phyloP scores from a whole-genome alignment of 1,139 yeast species.

The Saccharomyces pastorianus region DNA sequence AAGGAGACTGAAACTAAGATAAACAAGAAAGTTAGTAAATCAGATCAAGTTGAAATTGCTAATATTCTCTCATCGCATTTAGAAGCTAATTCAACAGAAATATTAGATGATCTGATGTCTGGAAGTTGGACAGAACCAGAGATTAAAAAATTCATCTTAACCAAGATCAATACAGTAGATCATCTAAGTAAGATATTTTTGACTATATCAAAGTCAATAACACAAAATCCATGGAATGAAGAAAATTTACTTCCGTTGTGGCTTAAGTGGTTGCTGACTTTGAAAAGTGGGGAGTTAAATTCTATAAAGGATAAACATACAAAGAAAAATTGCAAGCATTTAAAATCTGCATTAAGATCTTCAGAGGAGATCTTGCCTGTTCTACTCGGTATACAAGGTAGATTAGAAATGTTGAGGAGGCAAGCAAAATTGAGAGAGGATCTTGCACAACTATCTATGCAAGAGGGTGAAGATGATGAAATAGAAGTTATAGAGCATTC shows the following conservation, averaged over 20 bases:
- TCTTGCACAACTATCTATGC: conserved; percentile 27
- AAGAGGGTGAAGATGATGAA: conserved; percentile 11
- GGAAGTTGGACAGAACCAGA: conserved; percentile 23
- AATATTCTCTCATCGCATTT: conserved; percentile 14
- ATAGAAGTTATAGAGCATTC: conserved; percentile 7
- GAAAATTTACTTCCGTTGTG: conserved; percentile 15
- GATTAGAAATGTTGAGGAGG: conserved; percentile 65
- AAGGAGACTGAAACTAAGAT: conserved; percentile 5
- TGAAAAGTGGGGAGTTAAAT: conserved; percentile 12
- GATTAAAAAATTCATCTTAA: conserved; percentile 19
- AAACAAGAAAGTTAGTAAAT: conserved; percentile 16
- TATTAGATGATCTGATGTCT: conserved; percentile 12
- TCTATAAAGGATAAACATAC: conserved; percentile 14
- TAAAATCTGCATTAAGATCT: conserved; percentile 22
- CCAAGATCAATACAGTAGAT: conserved; percentile 6
- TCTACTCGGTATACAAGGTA: conserved; percentile 76
- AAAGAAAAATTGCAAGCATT: conserved; percentile 22
- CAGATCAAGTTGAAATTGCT: conserved; percentile 19
- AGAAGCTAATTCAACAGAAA: conserved; percentile 7
- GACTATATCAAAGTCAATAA: conserved; percentile 13
- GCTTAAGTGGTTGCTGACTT: conserved; percentile 27
- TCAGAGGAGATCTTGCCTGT: conserved; percentile 44
- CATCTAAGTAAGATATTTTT: conserved; percentile 11
- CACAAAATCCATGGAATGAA: conserved; percentile 19
- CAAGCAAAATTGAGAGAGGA: conserved; percentile 65